phyloP scores from a whole-genome alignment of 192 early-diverging fungal species.

The Cladochytrium replicatum region DNA sequence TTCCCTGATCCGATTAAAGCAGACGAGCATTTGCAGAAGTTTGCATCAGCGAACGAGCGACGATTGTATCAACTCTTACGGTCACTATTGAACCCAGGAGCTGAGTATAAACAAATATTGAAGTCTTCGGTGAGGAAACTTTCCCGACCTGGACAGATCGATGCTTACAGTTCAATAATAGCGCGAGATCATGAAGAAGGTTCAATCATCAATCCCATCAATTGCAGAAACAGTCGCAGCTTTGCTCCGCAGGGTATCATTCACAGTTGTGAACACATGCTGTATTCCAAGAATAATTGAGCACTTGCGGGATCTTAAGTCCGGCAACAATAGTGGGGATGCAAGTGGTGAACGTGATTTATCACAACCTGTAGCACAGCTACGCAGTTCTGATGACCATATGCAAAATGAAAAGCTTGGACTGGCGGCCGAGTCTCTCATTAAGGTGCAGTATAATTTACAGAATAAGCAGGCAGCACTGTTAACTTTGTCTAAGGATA shows the following conservation, averaged over 20 bases:
- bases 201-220: no score
- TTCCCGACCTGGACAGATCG: no score
- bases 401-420: slow-evolving; percentile 11
- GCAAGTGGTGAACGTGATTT: background rate
- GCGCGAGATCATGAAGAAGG: no score
- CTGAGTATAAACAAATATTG: slow-evolving; percentile 59
- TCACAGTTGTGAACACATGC: slow-evolving; percentile 65
- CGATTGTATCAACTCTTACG: slow-evolving; percentile 56
- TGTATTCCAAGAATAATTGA: slow-evolving; percentile 51
- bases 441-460: slow-evolving; percentile 29
- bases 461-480: no score
- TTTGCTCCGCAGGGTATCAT: slow-evolving; percentile 62
- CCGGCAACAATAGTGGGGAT: background rate
- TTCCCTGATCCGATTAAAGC: slow-evolving; percentile 61
- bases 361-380: slow-evolving; percentile 12
- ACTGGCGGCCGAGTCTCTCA: slow-evolving; percentile 35
- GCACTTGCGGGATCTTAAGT: slow-evolving; percentile 19
- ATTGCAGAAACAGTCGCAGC: slow-evolving; percentile 62
- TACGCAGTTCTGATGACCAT: slow-evolving; percentile 10
- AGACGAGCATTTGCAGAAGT: slow-evolving; percentile 53
- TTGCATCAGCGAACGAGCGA: slow-evolving; percentile 56
- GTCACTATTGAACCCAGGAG: slow-evolving; percentile 59
- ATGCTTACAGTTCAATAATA: no score
- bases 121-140: slow-evolving; percentile 54
- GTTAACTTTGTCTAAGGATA: slow-evolving; percentile 26